Percentiles rank a stretch among this genome's conserved stretches.
These are phyloP conservation scores for Taiwanofungus camphoratus DNA, from an alignment of 1,284 basidiomycete genomes.

Conservation along the genomic window DNA sequence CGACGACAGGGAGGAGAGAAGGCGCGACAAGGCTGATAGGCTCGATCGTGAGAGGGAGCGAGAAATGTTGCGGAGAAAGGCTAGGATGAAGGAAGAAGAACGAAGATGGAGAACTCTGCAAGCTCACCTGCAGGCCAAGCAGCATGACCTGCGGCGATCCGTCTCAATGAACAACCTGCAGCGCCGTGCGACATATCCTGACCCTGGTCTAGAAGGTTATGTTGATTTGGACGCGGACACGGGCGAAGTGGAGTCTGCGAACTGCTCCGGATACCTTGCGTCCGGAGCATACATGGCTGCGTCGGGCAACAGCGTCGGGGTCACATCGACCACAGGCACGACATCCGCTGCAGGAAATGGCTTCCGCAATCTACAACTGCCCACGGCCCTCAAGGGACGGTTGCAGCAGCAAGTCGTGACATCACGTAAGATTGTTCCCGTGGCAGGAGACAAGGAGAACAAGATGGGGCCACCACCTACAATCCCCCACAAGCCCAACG, in stretches of 20 bases:
- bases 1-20: slow-evolving; percentile 63
- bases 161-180: slow-evolving; percentile 76
- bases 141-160: slow-evolving; percentile 64
- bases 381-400: slow-evolving; percentile 48
- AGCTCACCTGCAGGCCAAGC: slow-evolving; percentile 32
- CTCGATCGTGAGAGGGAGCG: slow-evolving; percentile 45
- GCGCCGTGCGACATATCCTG: slow-evolving; percentile 36
- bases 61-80: slow-evolving; percentile 35
- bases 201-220: slow-evolving; percentile 27
- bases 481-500: slow-evolving; percentile 45
- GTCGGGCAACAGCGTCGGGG: slow-evolving; percentile 90
- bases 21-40: slow-evolving; percentile 54
- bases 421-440: slow-evolving; percentile 43
- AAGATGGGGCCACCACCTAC: slow-evolving; percentile 62
- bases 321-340: slow-evolving; percentile 85
- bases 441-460: slow-evolving; percentile 26
- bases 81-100: slow-evolving; percentile 31
- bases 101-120: slow-evolving; percentile 37
- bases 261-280: slow-evolving; percentile 65
- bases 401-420: slow-evolving; percentile 62
- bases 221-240: slow-evolving; percentile 41
- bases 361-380: slow-evolving; percentile 41
- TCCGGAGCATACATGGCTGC: slow-evolving; percentile 76
- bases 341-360: slow-evolving; percentile 67
- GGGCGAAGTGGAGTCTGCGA: slow-evolving; percentile 44